Percentiles rank a stretch among this genome's conserved stretches.
phyloP scores from a whole-genome alignment of 2,329 filamentous ascomycete species.

The Cordyceps cicadae region DNA sequence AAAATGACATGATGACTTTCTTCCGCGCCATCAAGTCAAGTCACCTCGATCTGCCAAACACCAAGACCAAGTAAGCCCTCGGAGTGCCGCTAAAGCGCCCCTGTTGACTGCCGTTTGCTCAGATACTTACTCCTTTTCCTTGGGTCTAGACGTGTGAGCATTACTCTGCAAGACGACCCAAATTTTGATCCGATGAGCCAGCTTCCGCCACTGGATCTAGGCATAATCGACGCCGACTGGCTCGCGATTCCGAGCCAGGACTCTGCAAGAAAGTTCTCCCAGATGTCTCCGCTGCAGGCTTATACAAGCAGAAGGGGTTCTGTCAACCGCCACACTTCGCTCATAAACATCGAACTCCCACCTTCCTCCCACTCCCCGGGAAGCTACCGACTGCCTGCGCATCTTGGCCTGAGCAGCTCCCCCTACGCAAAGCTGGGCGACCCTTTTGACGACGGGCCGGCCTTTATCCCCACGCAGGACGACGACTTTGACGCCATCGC shows the following conservation, averaged over 20 bases:
- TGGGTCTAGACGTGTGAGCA: conserved; percentile 56
- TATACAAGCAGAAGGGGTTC: conserved; percentile 22
- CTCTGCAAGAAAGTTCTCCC: conserved; percentile 32
- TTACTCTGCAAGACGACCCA: conserved; percentile 75
- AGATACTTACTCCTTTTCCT: neutral
- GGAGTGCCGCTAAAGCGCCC: neutral
- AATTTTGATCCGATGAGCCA: conserved; percentile 46
- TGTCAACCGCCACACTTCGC: conserved; percentile 20
- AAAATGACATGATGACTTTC: conserved; percentile 63
- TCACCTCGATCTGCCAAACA: conserved; percentile 61
- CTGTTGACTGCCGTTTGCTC: neutral
- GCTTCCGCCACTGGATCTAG: conserved; percentile 26
- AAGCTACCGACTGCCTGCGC: conserved; percentile 25
- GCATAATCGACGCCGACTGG: conserved; percentile 29
- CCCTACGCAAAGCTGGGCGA: conserved; percentile 19
- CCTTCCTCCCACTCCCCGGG: conserved; percentile 27
- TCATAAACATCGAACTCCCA: conserved; percentile 25
- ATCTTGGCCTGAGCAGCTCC: conserved; percentile 26
- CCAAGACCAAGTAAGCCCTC: conserved; percentile 57
- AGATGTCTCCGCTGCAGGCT: conserved; percentile 32
- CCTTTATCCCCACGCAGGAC: conserved; percentile 27
- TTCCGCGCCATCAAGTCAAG: conserved; percentile 45
- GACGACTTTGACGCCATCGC: conserved; percentile 31
- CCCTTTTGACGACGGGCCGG: conserved; percentile 17
- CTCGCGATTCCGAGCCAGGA: conserved; percentile 28